phyloP scores from a whole-genome alignment of 2,329 filamentous ascomycete species.

The Trichoderma sp. region DNA sequence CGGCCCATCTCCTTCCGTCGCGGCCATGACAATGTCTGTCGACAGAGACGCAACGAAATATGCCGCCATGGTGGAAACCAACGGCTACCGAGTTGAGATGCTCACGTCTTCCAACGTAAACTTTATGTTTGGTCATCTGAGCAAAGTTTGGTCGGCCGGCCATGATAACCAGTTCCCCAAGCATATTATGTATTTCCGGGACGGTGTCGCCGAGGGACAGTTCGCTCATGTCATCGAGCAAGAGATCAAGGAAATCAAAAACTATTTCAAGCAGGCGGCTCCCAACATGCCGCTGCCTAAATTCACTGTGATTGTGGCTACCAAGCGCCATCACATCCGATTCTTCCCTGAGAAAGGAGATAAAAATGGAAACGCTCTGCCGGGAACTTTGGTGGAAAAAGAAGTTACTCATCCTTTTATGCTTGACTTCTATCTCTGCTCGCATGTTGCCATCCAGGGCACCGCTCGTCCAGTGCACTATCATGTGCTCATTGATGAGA shows the following conservation, averaged over 20 bases:
- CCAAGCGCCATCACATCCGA: slow-evolving; percentile 91
- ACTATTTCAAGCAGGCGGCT: slow-evolving; percentile 46
- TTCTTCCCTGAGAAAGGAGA: slow-evolving; percentile 78
- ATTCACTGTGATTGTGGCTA: slow-evolving; percentile 83
- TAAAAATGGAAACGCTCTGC: slow-evolving; percentile 75
- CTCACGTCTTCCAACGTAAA: slow-evolving; percentile 65
- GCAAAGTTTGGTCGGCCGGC: slow-evolving; percentile 61
- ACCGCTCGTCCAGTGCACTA: slow-evolving; percentile 93
- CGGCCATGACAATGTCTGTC: slow-evolving; percentile 80
- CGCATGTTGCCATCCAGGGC: slow-evolving; percentile 78
- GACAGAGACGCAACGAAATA: slow-evolving; percentile 73
- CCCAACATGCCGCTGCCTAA: slow-evolving; percentile 49
- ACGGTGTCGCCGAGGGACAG: slow-evolving; percentile 86
- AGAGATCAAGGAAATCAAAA: slow-evolving; percentile 73
- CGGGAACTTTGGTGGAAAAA: slow-evolving; percentile 81
- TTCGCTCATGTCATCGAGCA: slow-evolving; percentile 74
- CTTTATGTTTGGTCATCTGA: slow-evolving; percentile 61
- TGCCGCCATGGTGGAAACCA: slow-evolving; percentile 75
- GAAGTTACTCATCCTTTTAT: slow-evolving; percentile 91
- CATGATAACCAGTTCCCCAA: slow-evolving; percentile 49
- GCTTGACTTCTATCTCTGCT: slow-evolving; percentile 75
- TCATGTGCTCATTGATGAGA: slow-evolving; percentile 82
- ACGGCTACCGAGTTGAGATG: slow-evolving; percentile 79
- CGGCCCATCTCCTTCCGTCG: slow-evolving; percentile 67
- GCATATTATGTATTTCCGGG: slow-evolving; percentile 89